A percentile compares a stretch with the other conserved stretches of the same genome.
Evolutionary conservation across 1,284 basidiomycete genomes (phyloP).

Genomic region (Neolentinus lepideus): DNA sequence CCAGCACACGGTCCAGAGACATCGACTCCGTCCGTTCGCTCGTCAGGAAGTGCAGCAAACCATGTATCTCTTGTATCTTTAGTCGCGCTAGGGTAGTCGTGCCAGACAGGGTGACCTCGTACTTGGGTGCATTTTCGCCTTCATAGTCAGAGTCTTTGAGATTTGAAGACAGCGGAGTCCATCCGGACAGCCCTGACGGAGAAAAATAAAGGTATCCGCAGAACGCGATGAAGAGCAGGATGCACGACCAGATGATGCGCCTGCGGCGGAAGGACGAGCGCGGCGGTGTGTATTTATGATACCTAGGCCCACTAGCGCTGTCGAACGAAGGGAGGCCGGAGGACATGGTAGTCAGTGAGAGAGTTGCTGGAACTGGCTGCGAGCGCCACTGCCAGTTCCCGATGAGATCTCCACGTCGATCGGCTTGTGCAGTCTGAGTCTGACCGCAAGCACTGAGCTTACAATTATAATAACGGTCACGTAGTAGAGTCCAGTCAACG

Average conservation of each 20-base stretch:
- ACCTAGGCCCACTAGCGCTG: not conserved
- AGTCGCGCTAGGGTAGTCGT: constrained; percentile 15
- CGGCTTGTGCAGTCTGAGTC: no score
- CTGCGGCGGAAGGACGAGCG: constrained; percentile 32
- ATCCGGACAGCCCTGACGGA: constrained; percentile 12
- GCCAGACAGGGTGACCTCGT: constrained; percentile 17
- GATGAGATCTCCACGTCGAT: not conserved
- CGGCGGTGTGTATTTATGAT: not conserved
- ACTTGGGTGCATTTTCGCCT: constrained; percentile 7
- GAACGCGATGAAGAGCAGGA: constrained; percentile 19
- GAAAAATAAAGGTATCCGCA: constrained; percentile 21
- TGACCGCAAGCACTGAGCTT: no score
- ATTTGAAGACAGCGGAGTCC: constrained; percentile 21
- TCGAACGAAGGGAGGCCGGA: not conserved
- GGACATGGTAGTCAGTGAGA: not conserved
- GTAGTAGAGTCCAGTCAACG: no score
- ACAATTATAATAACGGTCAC: no score
- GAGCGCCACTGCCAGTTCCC: not conserved
- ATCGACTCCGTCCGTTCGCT: constrained; percentile 25
- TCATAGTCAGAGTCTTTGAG: constrained; percentile 12
- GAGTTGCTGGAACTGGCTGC: not conserved
- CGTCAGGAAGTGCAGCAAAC: constrained; percentile 52
- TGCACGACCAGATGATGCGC: constrained; percentile 29
- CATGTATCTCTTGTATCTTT: constrained; percentile 48
- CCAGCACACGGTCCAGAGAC: constrained; percentile 4